A percentile compares a stretch with the other conserved stretches of the same genome.
Conservation (phyloP, 2,329 filamentous ascomycete genomes). For the Nothophaeocryptopus gaeumannii region DNA sequence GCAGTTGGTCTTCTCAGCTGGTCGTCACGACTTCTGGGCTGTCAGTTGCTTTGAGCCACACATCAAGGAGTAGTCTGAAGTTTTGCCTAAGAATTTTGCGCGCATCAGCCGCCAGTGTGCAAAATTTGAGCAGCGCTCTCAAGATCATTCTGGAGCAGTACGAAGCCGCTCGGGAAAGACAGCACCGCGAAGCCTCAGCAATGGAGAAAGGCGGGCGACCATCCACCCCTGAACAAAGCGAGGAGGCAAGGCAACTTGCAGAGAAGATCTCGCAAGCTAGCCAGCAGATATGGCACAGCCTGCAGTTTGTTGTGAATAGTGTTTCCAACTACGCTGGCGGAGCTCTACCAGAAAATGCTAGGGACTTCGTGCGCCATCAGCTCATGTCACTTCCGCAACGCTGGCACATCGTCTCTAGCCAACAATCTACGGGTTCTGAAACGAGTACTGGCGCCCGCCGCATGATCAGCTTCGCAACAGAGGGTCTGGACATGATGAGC, state of each 20-base stretch:
- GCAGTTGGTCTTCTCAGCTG: conserved; percentile 63
- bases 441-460: conserved; percentile 63
- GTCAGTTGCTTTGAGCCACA: conserved; percentile 85
- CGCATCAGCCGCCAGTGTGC: conserved; percentile 78
- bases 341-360: conserved; percentile 83
- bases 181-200: conserved; percentile 49
- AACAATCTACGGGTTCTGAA: conserved; percentile 37
- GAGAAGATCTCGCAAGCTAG: conserved; percentile 69
- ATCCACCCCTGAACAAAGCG: conserved; percentile 34
- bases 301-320: conserved; percentile 77
- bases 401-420: conserved; percentile 66
- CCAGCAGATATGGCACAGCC: conserved; percentile 48
- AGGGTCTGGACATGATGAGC: conserved; percentile 89
- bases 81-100: conserved; percentile 79
- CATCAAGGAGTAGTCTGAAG: conserved; percentile 78
- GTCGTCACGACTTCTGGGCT: conserved; percentile 89
- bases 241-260: conserved; percentile 59
- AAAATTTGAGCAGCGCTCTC: conserved; percentile 69
- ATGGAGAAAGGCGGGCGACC: conserved; percentile 31
- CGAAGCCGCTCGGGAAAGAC: conserved; percentile 52
- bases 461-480: conserved; percentile 80
- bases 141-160: conserved; percentile 77
- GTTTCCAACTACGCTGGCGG: conserved; percentile 91
- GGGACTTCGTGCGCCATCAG: conserved; percentile 76
- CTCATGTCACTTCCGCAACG: conserved; percentile 80